Evolutionary conservation across 2,329 filamentous ascomycete species (phyloP), one percentile per base, ranked within the genome.

Genomic region (Penicillium sumatraense): DNA sequence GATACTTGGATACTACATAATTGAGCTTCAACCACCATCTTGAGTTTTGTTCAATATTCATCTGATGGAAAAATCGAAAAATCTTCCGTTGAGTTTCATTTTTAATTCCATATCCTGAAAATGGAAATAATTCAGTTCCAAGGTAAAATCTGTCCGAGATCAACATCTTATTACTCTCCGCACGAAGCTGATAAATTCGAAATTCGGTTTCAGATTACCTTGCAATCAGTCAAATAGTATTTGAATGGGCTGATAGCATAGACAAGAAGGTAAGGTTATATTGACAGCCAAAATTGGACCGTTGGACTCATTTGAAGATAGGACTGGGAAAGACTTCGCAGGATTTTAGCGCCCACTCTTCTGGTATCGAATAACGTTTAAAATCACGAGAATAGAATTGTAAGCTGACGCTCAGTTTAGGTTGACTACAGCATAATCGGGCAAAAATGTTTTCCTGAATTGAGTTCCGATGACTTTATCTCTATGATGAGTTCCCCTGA

Each of bases 161-260:
- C 10, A 10, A 42, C 3, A n/a, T 13, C 5, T 11, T 8, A 24
- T 44, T 11, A 20, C 16, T 20, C 5, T 21, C 5, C n/a, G n/a
- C n/a, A n/a, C n/a, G n/a, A 5, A 44, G 14, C 21, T 44, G 21
- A 46, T 9, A n/a, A 9, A 3, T 21, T 5, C 11, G 5, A 11
- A 4, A 33, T 16, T 13, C 18, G n/a, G 20, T 21, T 21, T 27
- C 18, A 46, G 42, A 46, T 23, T 46, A 31, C 9, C 27, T 46
- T 14, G n/a, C 42, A 2, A 33, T 46, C 27, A 29, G 21, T 21
- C 16, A 46, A 23, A 29, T 46, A 33, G 35, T 26, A n/a, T 55
- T 58, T 23, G 52, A 58, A 31, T 58, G 52, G 56, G 56, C 56
- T n/a, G 56, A 58, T 29, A 58, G 56, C 33, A 49, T 46, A 24